Base-by-base conservation (phyloP, 2,329 filamentous ascomycete genomes). In the Epichloe coenophiala region DNA sequence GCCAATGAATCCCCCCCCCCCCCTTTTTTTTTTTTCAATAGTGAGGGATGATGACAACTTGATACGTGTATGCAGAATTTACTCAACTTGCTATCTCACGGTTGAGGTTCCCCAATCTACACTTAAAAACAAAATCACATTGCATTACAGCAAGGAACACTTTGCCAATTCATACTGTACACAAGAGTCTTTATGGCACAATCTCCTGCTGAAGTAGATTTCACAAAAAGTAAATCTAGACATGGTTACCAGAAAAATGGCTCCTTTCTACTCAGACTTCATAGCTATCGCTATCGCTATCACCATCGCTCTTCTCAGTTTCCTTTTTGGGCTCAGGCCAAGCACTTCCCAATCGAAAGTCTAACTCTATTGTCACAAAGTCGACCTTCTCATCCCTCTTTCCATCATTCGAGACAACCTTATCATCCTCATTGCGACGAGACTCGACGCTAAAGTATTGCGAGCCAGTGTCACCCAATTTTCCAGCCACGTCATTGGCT, bases 401-500 rank as follows among this genome's bases (percentile, higher is more conserved):
- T 11, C 59, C 57, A 7, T 58, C 55, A 35, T 56, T 58, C 15
- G 59, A 58, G 27, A 57, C 19, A 21, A 13, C 55, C 31, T 59
- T 56, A 6, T 60, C 58, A 1, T 60, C 56, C 23, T 59, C 56
- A 8, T 56, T 59, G 2, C 62, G 51, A 13, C 63, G 62, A 6
- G 57, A 56, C 40, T 61, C 58, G 27, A 64, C 59, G 53, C 59
- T 63, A 45, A 69, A 70, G 58, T 70, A 68, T 6, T 67, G 61
- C 8, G 62, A 65, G 4, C 56, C 53, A 23, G 61, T 59, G 56
- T 80, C 75, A 51, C 75, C 74, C 13, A 80, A 63, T 31, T n/a
- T n/a, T n/a, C 70, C 74, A 42, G 77, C 76, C 55, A 80, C 77
- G 58, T 81, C 76, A 57, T 78, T 79, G 47, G 76, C 76, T 58